Base-by-base conservation (phyloP, 78 protist genomes). In the Protostelium mycophagum region DNA sequence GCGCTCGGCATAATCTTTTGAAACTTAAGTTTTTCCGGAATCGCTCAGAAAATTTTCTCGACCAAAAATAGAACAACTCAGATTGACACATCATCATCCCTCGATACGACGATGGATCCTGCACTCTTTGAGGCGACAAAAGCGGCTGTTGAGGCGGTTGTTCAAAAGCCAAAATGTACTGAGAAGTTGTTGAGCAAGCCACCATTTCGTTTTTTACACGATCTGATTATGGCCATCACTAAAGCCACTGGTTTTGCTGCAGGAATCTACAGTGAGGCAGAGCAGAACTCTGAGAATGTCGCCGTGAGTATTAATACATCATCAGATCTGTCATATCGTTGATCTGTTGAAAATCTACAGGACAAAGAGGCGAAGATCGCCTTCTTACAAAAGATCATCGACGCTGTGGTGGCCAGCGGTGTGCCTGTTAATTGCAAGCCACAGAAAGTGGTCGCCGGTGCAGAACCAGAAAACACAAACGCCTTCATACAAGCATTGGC, bases 201-300 rank as follows among this genome's bases (percentile, higher is more conserved):
- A 0, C 97, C 97, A 10, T 92, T 96, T 84, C 93, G 97, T 0
- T 96, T 91, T 87, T 85, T 96, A 0, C 96, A 93, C 90, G 96
- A 94, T 63, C 91, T 96, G 35, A 88, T 96, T 63, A 63, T 91
- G 16, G 94, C 90, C 35, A 39, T 88, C 35, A 91, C 89, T 25
- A 36, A 38, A 10, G 63, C 63, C 28, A 85, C 94, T 0, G 93
- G 93, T 28, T 89, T 90, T 29, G 88, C 89, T 16, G 38, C 28
- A 1, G 91, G 91, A 23, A 85, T 94, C 29, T 94, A 51, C 35
- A 1, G 87, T 0, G 94, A 0, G 0, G 94, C 85, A 0, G 95
- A 93, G 85, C 85, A 38, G 84, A 51, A 83, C 73, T 87, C 83
- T 0, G 31, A 35, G 35, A 28, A n/a, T 28, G 35, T n/a, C 29